Base-by-base conservation (phyloP, 164 flowering plant genomes). In the Stephania yunnanensis region DNA sequence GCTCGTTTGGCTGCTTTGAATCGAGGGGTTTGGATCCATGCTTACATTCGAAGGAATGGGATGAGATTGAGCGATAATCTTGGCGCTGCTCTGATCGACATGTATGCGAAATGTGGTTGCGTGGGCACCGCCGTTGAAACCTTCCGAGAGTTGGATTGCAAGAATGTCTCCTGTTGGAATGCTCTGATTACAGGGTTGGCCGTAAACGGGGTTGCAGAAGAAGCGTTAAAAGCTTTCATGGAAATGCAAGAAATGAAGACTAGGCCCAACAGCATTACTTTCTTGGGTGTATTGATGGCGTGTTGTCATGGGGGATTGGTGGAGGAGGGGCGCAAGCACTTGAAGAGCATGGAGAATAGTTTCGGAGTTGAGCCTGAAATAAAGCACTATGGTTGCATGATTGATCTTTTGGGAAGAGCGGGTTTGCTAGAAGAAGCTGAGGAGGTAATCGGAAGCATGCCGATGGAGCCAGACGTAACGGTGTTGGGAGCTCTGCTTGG, bases 41-140 rank as follows among this genome's bases (percentile, higher is more conserved):
- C 78, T 76, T 79, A 74, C 55, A 82, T 82, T 36, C 76, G 77
- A 44, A 74, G 72, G 67, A 74, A 63, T 31, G 71, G 67, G 15
- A 68, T 79, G 71, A 69, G 45, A 52, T 20, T 77, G 1, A 64
- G 45, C 17, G 76, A 74, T 48, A 77, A 77, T 69, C 76, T 91
- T 13, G 95, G 94, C 19, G 91, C 95, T 71, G 89, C 97, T 29
- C 81, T 94, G 80, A 76, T 94, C 67, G 95, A 92, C 74, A 94
- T 94, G 97, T 94, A 92, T 77, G 87, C 93, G 1, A 93, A 94
- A 77, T 93, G 98, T 79, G 98, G 95, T 64, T 71, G 79, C 30
- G 31, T 79, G 13, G 77, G 74, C 50, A 72, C 71, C 58, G 76
- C 78, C 12, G 61, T 69, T 29, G 72, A 77, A 44, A 48, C 76